A percentile compares a stretch with the other conserved stretches of the same genome.
These are phyloP conservation scores for Colletotrichum caudatum DNA, from an alignment of 2,329 filamentous ascomycete species.

Conservation along the genomic window DNA sequence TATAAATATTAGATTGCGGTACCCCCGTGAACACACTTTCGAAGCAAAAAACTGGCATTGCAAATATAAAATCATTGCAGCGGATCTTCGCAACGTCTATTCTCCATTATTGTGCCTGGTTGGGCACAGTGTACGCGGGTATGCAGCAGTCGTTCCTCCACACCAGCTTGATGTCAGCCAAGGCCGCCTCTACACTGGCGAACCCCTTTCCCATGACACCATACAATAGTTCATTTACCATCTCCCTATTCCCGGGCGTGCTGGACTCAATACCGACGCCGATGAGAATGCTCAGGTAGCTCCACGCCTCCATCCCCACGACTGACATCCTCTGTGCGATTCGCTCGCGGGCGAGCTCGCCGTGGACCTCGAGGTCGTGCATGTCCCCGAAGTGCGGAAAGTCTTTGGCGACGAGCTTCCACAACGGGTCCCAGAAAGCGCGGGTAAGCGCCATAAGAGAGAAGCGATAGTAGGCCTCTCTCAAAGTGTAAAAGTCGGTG, in stretches of 20 bases:
- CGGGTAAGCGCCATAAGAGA: conserved; percentile 29
- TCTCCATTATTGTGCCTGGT: background rate
- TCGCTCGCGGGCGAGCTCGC: conserved; percentile 14
- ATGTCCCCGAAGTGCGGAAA: conserved; percentile 18
- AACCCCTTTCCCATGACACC: conserved; percentile 22
- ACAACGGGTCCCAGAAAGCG: conserved; percentile 24
- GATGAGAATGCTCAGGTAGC: conserved; percentile 17
- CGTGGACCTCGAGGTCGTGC: conserved; percentile 19
- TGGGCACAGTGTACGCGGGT: background rate
- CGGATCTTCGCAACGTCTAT: background rate
- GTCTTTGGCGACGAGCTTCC: conserved; percentile 29
- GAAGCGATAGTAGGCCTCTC: conserved; percentile 23
- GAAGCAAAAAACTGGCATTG: background rate
- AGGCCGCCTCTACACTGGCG: background rate
- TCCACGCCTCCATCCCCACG: conserved; percentile 23
- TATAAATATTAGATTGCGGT: too few species aligned
- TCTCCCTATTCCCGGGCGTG: background rate
- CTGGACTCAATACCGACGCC: conserved; percentile 20
- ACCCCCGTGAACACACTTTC: background rate
- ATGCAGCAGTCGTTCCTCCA: conserved; percentile 15
- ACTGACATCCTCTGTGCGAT: conserved; percentile 24
- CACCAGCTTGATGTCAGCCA: conserved; percentile 7
- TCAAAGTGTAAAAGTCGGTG: conserved; percentile 16
- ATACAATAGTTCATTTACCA: background rate
- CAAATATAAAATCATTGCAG: too few species aligned